Conservation (phyloP, 441 rosid species). For the Populus tomentosa region DNA sequence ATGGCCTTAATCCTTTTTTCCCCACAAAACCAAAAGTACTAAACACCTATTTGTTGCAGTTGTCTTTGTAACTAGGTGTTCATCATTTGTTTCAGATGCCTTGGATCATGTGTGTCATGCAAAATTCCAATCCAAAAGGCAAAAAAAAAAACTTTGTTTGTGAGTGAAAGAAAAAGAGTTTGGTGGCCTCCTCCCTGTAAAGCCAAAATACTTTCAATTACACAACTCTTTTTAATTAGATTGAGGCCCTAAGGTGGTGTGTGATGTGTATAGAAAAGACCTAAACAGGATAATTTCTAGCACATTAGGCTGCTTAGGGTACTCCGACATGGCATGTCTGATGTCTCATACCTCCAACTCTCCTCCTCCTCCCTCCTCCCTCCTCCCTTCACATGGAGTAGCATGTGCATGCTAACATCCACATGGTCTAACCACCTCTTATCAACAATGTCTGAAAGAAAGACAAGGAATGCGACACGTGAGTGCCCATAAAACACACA, state of each 20-base stretch:
- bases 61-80: slow-evolving; percentile 28
- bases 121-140: slow-evolving; percentile 31
- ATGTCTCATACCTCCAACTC: neutral
- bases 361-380: neutral
- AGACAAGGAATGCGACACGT: neutral
- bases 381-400: slow-evolving; percentile 28
- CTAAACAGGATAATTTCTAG: neutral
- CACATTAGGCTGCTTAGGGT: neutral
- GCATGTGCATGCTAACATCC: slow-evolving; percentile 26
- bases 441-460: neutral
- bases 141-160: slow-evolving; percentile 7
- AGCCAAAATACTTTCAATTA: slow-evolving; percentile 30
- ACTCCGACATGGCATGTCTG: neutral
- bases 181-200: slow-evolving; percentile 39
- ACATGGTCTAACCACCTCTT: slow-evolving; percentile 18
- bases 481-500: neutral
- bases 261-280: neutral
- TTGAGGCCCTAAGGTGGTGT: too few relatives aligned
- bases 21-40: neutral
- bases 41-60: neutral
- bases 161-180: slow-evolving; percentile 22
- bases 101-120: slow-evolving; percentile 43
- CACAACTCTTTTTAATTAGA: neutral
- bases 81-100: slow-evolving; percentile 32
- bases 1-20: slow-evolving; percentile 21